phyloP scores from a whole-genome alignment of 192 early-diverging fungal genomes.

The Entomortierella beljakovae region DNA sequence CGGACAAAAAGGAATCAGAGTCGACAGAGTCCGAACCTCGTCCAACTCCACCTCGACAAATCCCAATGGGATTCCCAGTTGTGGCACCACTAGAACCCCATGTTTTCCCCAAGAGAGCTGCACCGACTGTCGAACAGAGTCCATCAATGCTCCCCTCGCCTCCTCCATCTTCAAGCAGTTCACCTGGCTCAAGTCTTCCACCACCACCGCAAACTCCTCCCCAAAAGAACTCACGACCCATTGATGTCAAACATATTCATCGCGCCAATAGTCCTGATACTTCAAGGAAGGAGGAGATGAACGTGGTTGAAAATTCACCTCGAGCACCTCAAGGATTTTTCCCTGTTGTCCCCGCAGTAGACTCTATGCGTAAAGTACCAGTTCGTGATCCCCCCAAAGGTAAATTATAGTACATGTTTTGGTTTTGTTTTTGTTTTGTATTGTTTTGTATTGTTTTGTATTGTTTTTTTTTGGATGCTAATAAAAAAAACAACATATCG shows the following conservation, averaged over 20 bases:
- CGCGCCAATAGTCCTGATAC: constrained; percentile 26
- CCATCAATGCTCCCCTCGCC: constrained; percentile 16
- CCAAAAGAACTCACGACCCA: constrained; percentile 16
- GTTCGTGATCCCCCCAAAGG: constrained; percentile 12
- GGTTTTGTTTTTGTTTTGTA: background rate
- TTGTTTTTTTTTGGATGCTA: no score
- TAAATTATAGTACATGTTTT: background rate
- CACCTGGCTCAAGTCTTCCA: background rate
- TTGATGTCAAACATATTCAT: constrained; percentile 9
- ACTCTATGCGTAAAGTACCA: constrained; percentile 24
- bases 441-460: no score
- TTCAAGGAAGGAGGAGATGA: constrained; percentile 11
- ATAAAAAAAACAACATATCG: no score
- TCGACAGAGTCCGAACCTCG: constrained; percentile 22
- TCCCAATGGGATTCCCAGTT: constrained; percentile 47
- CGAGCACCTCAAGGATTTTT: constrained; percentile 31
- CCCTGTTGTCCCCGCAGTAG: constrained; percentile 46
- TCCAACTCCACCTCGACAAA: constrained; percentile 23
- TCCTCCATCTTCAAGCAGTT: constrained; percentile 13
- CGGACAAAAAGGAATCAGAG: constrained; percentile 14
- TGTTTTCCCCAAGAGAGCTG: constrained; percentile 23
- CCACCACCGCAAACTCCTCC: background rate
- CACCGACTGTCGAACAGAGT: constrained; percentile 10
- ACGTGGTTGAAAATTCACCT: constrained; percentile 16
- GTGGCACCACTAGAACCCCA: constrained; percentile 37